These are phyloP conservation scores for Kodamaea fukazawae DNA, from an alignment of 805 yeast genomes.

Conservation along the genomic window DNA sequence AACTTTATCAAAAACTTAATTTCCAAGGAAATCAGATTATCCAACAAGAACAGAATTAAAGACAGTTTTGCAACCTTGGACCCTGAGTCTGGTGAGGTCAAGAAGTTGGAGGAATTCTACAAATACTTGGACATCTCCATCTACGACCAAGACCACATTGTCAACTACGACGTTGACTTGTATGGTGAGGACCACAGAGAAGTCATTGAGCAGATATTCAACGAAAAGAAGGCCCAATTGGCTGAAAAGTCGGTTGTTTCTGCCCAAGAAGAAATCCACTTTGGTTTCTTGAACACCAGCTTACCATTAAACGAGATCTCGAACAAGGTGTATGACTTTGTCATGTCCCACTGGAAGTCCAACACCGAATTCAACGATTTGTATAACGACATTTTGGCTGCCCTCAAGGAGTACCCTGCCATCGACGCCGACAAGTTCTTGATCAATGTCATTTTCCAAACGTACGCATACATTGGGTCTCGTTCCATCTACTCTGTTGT, in stretches of 20 bases:
- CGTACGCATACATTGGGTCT: slow-evolving; percentile 78
- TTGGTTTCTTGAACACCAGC: slow-evolving; percentile 32
- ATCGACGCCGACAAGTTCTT: slow-evolving; percentile 36
- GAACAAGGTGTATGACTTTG: slow-evolving; percentile 40
- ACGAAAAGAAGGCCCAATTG: slow-evolving; percentile 22
- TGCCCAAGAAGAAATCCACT: slow-evolving; percentile 40
- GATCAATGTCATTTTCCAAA: slow-evolving; percentile 62
- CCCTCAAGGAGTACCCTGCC: slow-evolving; percentile 15
- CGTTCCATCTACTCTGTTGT: slow-evolving; percentile 67
- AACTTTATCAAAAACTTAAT: slow-evolving; percentile 75
- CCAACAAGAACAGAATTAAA: slow-evolving; percentile 69
- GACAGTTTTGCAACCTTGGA: slow-evolving; percentile 53
- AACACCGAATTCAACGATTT: slow-evolving; percentile 35
- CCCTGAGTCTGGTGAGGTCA: slow-evolving; percentile 26
- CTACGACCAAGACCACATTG: slow-evolving; percentile 24
- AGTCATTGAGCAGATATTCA: slow-evolving; percentile 23
- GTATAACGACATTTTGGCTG: slow-evolving; percentile 28
- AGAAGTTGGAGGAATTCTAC: slow-evolving; percentile 36
- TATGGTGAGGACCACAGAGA: slow-evolving; percentile 33
- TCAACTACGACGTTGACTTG: slow-evolving; percentile 34
- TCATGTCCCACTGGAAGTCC: slow-evolving; percentile 39
- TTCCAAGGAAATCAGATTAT: slow-evolving; percentile 77
- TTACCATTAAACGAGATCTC: slow-evolving; percentile 38
- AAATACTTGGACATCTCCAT: slow-evolving; percentile 38
- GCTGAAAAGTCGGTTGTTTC: slow-evolving; percentile 20